Conservation (phyloP, 1,284 basidiomycete genomes). For the Boletellus deceptivus region DNA sequence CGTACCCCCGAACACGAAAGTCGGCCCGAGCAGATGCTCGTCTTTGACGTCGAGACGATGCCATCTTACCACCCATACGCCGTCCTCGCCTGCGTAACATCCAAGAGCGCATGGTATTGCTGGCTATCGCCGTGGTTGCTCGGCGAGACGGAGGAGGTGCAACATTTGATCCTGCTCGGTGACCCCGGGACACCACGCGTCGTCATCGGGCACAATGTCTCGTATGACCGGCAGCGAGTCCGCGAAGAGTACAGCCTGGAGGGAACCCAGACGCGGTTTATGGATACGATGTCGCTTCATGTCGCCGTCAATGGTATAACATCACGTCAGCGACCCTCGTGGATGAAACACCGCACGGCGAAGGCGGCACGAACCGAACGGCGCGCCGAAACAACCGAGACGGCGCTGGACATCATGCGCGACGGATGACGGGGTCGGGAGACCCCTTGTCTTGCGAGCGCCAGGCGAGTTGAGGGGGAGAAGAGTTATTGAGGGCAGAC, state of each 20-base stretch:
- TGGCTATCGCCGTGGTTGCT: constrained; percentile 97
- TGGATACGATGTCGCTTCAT: constrained; percentile 96
- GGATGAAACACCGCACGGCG: constrained; percentile 79
- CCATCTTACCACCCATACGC: constrained; percentile 82
- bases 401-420: constrained; percentile 48
- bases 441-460: too few relatives aligned
- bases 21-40: constrained; percentile 68
- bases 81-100: constrained; percentile 88
- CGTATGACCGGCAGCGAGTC: constrained; percentile 88
- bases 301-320: constrained; percentile 94
- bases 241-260: constrained; percentile 81
- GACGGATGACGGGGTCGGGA: constrained; percentile 22
- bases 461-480: too few relatives aligned
- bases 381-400: constrained; percentile 59
- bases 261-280: constrained; percentile 74
- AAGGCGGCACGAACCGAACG: constrained; percentile 52
- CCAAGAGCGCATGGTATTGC: constrained; percentile 86
- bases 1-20: constrained; percentile 60
- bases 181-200: constrained; percentile 53
- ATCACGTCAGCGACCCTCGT: constrained; percentile 90
- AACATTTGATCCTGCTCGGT: constrained; percentile 80
- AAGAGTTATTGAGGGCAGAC: too few relatives aligned
- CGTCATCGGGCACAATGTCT: constrained; percentile 93
- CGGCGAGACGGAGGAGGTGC: constrained; percentile 55
- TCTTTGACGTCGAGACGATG: constrained; percentile 95